A percentile compares a stretch with the other conserved stretches of the same genome.
Evolutionary conservation across 805 yeast species (phyloP).

Genomic region (Starmerella vitae): DNA sequence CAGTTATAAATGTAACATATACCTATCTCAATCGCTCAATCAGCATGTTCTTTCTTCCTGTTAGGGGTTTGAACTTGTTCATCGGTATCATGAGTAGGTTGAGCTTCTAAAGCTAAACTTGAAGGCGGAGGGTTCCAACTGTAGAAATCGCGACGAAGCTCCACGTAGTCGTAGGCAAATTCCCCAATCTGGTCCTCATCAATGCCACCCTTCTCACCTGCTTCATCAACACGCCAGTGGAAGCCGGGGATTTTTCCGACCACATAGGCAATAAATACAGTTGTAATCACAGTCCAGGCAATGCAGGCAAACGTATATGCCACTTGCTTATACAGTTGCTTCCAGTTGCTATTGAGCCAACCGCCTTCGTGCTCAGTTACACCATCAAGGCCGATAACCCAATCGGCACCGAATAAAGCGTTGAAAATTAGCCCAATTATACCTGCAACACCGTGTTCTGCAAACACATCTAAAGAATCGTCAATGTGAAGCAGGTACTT

Average conservation of each 20-base stretch:
- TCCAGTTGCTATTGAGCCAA: constrained; percentile 81
- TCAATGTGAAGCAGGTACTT: constrained; percentile 72
- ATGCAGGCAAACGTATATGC: constrained; percentile 64
- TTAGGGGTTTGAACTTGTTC: too few species aligned
- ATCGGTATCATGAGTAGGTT: neutral
- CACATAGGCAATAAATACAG: constrained; percentile 60
- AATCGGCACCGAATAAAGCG: constrained; percentile 73
- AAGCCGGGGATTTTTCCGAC: constrained; percentile 71
- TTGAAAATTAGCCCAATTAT: constrained; percentile 79
- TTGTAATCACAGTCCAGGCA: constrained; percentile 64
- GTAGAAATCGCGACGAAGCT: constrained; percentile 74
- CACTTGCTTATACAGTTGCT: constrained; percentile 79
- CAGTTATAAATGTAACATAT: too few species aligned
- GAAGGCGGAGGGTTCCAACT: constrained; percentile 31
- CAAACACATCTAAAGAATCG: constrained; percentile 86
- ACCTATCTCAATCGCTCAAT: too few species aligned
- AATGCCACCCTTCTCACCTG: constrained; percentile 77
- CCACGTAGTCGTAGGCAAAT: constrained; percentile 97
- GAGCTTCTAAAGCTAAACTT: neutral
- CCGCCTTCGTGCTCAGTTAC: constrained; percentile 78
- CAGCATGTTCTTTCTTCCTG: too few species aligned
- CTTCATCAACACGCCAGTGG: constrained; percentile 64
- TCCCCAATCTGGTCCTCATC: constrained; percentile 97
- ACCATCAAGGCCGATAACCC: constrained; percentile 86
- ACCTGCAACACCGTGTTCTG: constrained; percentile 99